Evolutionary conservation across 2,329 filamentous ascomycete species (phyloP).

Genomic region (Xylaria sp.): DNA sequence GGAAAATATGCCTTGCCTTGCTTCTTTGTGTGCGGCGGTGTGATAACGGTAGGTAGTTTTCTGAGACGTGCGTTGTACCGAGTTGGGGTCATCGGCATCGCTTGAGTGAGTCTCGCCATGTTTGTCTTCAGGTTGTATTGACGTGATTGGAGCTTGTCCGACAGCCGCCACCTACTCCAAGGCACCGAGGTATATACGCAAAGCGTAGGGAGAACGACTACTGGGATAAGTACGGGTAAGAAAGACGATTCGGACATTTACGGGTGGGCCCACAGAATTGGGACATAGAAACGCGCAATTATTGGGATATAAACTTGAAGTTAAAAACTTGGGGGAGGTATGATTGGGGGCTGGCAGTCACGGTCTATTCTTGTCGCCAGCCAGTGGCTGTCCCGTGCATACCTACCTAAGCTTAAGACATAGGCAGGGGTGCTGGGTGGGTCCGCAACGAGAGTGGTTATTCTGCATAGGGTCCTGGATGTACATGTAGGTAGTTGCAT

Average conservation of each 20-base stretch:
- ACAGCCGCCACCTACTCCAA: background rate
- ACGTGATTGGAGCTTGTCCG: background rate
- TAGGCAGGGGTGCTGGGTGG: background rate
- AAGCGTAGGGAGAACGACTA: background rate
- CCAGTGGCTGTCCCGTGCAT: background rate
- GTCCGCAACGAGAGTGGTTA: conserved; percentile 7
- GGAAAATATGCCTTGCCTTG: conserved; percentile 25
- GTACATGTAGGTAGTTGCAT: background rate
- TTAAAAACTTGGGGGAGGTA: background rate
- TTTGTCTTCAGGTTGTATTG: background rate
- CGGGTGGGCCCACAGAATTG: background rate
- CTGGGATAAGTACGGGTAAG: no score
- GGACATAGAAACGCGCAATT: background rate
- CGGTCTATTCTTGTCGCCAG: conserved; percentile 18
- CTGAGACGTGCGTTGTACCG: background rate
- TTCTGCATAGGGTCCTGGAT: conserved; percentile 13
- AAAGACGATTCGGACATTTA: background rate
- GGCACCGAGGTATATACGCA: background rate
- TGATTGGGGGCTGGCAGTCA: conserved; percentile 23
- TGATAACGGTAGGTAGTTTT: conserved; percentile 4
- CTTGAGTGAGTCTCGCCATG: background rate
- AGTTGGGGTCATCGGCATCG: background rate
- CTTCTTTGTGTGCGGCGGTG: conserved; percentile 9
- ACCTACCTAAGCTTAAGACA: background rate
- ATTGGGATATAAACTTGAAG: conserved; percentile 1